A percentile compares a stretch with the other conserved stretches of the same genome.
Evolutionary conservation across 257 asterid species (phyloP).

Genomic region (Scutellaria minor): DNA sequence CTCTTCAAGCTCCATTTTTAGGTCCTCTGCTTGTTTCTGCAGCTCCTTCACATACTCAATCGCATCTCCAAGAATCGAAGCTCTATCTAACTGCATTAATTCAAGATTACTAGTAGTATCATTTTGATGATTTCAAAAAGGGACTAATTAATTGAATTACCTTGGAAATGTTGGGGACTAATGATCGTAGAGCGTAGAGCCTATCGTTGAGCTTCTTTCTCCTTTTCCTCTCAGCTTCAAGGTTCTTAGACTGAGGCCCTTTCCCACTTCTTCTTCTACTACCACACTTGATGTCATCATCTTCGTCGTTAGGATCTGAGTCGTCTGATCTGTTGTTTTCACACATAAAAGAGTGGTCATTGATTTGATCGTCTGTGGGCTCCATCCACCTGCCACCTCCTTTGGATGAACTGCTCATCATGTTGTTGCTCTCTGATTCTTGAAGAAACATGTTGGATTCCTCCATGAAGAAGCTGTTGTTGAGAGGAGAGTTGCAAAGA

Average conservation of each 20-base stretch:
- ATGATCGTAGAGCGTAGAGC: conserved; percentile 77
- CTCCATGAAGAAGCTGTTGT: conserved; percentile 38
- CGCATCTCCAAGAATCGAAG: conserved; percentile 89
- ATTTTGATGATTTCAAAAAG: too few species aligned
- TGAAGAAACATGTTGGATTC: conserved; percentile 42
- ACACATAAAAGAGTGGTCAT: conserved; percentile 53
- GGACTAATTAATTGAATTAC: conserved; percentile 31
- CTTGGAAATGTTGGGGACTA: conserved; percentile 92
- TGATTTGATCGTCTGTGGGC: conserved; percentile 43
- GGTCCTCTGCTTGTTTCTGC: conserved; percentile 66
- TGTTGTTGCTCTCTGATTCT: conserved; percentile 41
- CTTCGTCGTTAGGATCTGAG: conserved; percentile 75
- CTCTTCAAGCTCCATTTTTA: conserved; percentile 73
- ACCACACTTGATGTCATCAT: conserved; percentile 61
- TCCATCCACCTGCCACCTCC: conserved; percentile 3
- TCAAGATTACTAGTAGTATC: neutral
- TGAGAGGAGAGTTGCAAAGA: conserved; percentile 5
- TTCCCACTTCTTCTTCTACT: conserved; percentile 67
- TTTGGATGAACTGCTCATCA: conserved; percentile 38
- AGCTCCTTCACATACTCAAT: conserved; percentile 81
- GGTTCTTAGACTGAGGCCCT: conserved; percentile 77
- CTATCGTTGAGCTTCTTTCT: conserved; percentile 88
- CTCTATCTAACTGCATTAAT: conserved; percentile 70
- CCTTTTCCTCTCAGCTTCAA: conserved; percentile 81
- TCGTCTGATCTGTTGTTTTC: conserved; percentile 67